A percentile compares a stretch with the other conserved stretches of the same genome.
Conservation (phyloP, 257 asterid species). For the Solanum phureja region DNA sequence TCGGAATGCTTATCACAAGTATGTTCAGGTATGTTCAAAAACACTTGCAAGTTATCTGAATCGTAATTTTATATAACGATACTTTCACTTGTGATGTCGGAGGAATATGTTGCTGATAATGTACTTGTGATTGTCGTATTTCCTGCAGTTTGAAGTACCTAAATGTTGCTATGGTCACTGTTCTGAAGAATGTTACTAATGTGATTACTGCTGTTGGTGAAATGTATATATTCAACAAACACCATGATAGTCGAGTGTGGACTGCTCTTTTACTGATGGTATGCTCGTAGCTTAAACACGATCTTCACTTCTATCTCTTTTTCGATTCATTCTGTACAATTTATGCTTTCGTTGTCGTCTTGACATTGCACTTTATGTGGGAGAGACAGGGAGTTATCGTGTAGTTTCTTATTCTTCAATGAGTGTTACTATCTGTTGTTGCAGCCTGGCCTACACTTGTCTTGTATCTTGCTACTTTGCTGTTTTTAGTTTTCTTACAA, state of each 20-base stretch:
- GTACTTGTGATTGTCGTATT: not conserved
- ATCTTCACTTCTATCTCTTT: not conserved
- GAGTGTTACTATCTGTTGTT: not conserved
- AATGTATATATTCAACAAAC: constrained; percentile 85
- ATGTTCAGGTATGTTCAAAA: constrained; percentile 50
- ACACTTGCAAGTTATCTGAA: not conserved
- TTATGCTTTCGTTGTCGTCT: not conserved
- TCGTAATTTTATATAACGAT: not conserved
- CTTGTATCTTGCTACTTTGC: not conserved
- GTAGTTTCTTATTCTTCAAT: not conserved
- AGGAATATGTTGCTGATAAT: not conserved
- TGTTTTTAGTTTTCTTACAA: not conserved
- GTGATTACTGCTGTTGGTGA: constrained; percentile 97
- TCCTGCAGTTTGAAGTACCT: constrained; percentile 70
- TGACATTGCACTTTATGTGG: not conserved
- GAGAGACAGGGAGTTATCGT: not conserved
- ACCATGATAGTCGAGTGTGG: constrained; percentile 84
- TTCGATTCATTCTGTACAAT: not conserved
- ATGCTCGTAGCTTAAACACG: not conserved
- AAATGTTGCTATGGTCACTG: constrained; percentile 95
- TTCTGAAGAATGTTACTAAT: constrained; percentile 90
- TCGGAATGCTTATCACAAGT: constrained; percentile 90
- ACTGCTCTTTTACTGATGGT: constrained; percentile 92
- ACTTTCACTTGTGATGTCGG: not conserved
- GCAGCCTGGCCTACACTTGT: not conserved